phyloP scores from a whole-genome alignment of 2,329 filamentous ascomycete species.

The Hirsutella rhossiliensis region DNA sequence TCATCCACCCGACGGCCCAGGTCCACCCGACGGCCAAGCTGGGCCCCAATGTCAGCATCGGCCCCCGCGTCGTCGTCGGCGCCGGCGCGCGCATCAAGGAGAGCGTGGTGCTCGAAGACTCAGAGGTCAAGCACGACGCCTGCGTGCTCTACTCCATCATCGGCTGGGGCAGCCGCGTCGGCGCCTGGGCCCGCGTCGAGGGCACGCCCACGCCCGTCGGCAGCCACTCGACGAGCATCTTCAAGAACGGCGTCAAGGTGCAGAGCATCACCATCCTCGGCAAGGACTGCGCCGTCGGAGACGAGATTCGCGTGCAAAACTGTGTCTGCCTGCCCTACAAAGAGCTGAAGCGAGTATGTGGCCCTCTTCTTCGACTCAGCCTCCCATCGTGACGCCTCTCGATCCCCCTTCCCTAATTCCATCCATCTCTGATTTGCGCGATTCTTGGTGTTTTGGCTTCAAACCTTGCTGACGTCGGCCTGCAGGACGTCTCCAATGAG shows the following conservation, averaged over 20 bases:
- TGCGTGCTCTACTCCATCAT: constrained; percentile 94
- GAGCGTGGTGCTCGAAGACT: constrained; percentile 87
- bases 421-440: neutral
- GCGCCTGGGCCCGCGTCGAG: constrained; percentile 96
- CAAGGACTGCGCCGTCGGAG: constrained; percentile 88
- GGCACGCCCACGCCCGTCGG: constrained; percentile 79
- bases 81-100: constrained; percentile 90
- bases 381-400: no score
- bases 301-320: constrained; percentile 94
- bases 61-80: constrained; percentile 74
- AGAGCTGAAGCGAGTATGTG: constrained; percentile 84
- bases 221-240: constrained; percentile 85
- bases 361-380: neutral
- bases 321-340: constrained; percentile 97
- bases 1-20: constrained; percentile 82
- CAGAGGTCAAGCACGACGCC: constrained; percentile 92
- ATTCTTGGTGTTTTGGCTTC: constrained; percentile 8
- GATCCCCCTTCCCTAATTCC: neutral
- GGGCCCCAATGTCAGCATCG: constrained; percentile 91
- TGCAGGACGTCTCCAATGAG: constrained; percentile 68
- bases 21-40: constrained; percentile 94
- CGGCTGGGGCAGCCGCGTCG: constrained; percentile 90
- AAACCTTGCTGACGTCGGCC: constrained; percentile 7
- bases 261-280: constrained; percentile 96
- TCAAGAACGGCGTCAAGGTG: constrained; percentile 97